These are phyloP conservation scores for Coemansia sp. DNA, from an alignment of 192 early-diverging fungal species.

Conservation along the genomic window DNA sequence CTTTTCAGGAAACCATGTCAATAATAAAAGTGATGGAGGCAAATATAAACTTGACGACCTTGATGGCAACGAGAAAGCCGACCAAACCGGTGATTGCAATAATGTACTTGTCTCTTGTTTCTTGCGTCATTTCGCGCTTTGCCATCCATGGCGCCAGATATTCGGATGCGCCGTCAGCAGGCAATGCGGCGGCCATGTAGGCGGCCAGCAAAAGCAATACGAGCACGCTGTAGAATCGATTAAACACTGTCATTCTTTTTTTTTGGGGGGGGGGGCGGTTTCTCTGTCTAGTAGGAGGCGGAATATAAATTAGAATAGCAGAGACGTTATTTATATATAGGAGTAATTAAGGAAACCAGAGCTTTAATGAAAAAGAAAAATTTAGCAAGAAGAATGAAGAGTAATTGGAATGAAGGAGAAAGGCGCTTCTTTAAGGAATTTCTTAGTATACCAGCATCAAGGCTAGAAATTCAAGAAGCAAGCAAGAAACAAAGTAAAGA, in stretches of 20 bases:
- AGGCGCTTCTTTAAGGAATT: no score
- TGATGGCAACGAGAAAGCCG: constrained; percentile 8
- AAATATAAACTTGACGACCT: constrained; percentile 9
- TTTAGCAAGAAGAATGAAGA: no score
- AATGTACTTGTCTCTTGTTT: constrained; percentile 3
- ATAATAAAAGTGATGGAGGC: constrained; percentile 4
- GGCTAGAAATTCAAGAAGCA: no score
- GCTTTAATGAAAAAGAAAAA: no score
- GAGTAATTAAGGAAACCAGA: no score
- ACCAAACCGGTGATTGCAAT: constrained; percentile 8
- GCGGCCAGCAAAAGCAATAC: not conserved
- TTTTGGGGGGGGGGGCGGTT: no score
- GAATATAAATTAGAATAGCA: no score
- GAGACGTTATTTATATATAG: no score
- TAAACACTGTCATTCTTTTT: not conserved
- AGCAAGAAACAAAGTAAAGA: no score
- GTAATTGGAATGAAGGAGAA: no score
- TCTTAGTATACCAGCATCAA: no score
- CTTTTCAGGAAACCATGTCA: constrained; percentile 5
- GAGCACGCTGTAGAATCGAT: not conserved
- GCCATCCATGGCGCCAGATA: not conserved
- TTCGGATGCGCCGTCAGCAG: not conserved
- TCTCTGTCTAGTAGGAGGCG: no score
- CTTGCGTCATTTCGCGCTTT: constrained; percentile 6
- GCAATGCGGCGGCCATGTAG: not conserved